phyloP scores from a whole-genome alignment of 306 rosid genomes.

The Lithocarpus polystachyus region DNA sequence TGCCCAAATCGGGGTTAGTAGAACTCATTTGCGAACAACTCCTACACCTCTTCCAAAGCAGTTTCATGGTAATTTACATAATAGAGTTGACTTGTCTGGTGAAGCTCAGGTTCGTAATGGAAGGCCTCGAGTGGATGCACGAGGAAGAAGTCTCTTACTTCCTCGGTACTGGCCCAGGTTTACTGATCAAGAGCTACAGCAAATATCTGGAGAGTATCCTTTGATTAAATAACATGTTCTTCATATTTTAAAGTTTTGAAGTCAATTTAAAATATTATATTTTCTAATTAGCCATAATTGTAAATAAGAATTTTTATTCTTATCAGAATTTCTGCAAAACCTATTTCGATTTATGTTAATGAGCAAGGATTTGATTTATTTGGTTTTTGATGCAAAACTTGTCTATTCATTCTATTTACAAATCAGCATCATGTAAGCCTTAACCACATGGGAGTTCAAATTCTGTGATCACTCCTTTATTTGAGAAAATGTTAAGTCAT shows the following conservation, averaged over 20 bases:
- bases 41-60: constrained; percentile 59
- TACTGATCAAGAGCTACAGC: constrained; percentile 90
- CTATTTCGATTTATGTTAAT: not conserved
- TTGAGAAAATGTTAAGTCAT: constrained; percentile 91
- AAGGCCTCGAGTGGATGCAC: constrained; percentile 77
- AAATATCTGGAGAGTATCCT: constrained; percentile 96
- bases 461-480: constrained; percentile 87
- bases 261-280: no score
- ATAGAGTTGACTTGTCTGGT: constrained; percentile 61
- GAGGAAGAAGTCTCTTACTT: constrained; percentile 85
- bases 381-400: constrained; percentile 20
- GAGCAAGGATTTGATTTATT: constrained; percentile 20
- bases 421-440: constrained; percentile 39
- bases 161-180: constrained; percentile 99
- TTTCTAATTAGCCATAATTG: not conserved
- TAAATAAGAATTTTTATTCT: not conserved
- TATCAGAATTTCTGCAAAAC: not conserved
- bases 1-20: constrained; percentile 58
- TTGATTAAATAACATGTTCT: constrained; percentile 7
- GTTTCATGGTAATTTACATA: constrained; percentile 46
- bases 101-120: constrained; percentile 82
- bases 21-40: constrained; percentile 59
- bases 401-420: constrained; percentile 12
- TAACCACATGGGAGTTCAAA: constrained; percentile 65
- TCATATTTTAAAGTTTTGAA: not conserved